phyloP scores from a whole-genome alignment of 441 rosid species.

The Omphalea diandra region DNA sequence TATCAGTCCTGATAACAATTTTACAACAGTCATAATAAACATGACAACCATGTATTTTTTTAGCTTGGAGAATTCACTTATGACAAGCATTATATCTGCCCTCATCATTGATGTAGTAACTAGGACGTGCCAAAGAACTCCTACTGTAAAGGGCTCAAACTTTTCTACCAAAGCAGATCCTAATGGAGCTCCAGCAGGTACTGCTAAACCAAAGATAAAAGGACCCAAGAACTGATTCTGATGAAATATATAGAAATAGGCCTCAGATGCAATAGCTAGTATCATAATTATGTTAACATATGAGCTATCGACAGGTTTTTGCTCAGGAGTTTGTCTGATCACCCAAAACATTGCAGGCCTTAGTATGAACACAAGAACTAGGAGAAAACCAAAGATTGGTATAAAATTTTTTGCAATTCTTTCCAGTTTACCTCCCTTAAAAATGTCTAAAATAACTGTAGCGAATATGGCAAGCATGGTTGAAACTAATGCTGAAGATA shows the following conservation, averaged over 20 bases:
- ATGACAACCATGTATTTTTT: constrained; percentile 9
- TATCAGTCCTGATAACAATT: constrained; percentile 13
- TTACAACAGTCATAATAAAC: constrained; percentile 18
- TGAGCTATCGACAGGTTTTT: constrained; percentile 30
- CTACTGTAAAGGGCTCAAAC: constrained; percentile 29
- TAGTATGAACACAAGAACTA: constrained; percentile 8
- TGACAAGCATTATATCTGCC: constrained; percentile 10
- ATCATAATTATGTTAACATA: constrained; percentile 23
- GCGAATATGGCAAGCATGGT: constrained; percentile 18
- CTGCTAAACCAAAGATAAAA: constrained; percentile 37
- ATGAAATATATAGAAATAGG: not conserved
- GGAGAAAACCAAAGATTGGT: not conserved
- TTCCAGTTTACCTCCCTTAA: too few species aligned
- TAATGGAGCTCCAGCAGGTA: constrained; percentile 54
- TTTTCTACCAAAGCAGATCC: constrained; percentile 49
- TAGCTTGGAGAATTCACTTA: not conserved
- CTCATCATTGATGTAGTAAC: constrained; percentile 20
- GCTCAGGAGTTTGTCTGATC: constrained; percentile 43
- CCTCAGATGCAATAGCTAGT: constrained; percentile 20
- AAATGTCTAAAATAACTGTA: not conserved
- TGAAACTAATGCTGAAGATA: constrained; percentile 34
- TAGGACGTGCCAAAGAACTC: constrained; percentile 24
- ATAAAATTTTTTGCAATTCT: not conserved
- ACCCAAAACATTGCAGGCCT: constrained; percentile 46
- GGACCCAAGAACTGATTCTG: constrained; percentile 29